Evolutionary conservation across 148 eudicot genomes (phyloP).

Genomic region (Chenopodium suecicum): DNA sequence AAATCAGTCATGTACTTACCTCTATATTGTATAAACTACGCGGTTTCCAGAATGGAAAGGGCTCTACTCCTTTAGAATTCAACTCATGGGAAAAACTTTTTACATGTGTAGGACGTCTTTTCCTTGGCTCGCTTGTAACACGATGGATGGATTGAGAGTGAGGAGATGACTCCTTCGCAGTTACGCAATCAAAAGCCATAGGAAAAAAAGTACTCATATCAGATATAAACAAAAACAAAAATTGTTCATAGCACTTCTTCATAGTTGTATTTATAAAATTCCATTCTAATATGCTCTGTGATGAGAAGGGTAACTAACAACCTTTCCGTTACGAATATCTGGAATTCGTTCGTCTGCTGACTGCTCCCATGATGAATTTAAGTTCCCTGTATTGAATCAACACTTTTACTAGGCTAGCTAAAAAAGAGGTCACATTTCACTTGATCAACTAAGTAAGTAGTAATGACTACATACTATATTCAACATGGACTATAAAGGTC

Average conservation of each 20-base stretch:
- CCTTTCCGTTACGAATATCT: slow-evolving; percentile 74
- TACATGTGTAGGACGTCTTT: slow-evolving; percentile 81
- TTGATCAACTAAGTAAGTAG: slow-evolving; percentile 8
- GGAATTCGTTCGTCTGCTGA: slow-evolving; percentile 61
- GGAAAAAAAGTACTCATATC: not conserved
- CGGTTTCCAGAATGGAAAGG: slow-evolving; percentile 93
- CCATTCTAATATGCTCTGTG: not conserved
- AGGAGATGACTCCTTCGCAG: slow-evolving; percentile 99
- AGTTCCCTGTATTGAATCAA: slow-evolving; percentile 41
- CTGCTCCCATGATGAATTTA: slow-evolving; percentile 57
- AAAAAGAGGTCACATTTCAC: not conserved
- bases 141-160: slow-evolving; percentile 97
- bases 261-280: no score
- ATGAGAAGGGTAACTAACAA: slow-evolving; percentile 18
- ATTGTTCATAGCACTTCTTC: not conserved
- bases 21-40: slow-evolving; percentile 88
- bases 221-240: slow-evolving; percentile 1
- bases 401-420: not conserved
- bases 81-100: slow-evolving; percentile 97
- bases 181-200: slow-evolving; percentile 74
- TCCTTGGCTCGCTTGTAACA: slow-evolving; percentile 89
- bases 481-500: not conserved
- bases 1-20: slow-evolving; percentile 36
- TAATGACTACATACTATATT: not conserved
- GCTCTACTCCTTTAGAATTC: slow-evolving; percentile 97